These are phyloP conservation scores for Chamaecyparis obtusa DNA, from an alignment of 75 land plant species.

Conservation along the genomic window DNA sequence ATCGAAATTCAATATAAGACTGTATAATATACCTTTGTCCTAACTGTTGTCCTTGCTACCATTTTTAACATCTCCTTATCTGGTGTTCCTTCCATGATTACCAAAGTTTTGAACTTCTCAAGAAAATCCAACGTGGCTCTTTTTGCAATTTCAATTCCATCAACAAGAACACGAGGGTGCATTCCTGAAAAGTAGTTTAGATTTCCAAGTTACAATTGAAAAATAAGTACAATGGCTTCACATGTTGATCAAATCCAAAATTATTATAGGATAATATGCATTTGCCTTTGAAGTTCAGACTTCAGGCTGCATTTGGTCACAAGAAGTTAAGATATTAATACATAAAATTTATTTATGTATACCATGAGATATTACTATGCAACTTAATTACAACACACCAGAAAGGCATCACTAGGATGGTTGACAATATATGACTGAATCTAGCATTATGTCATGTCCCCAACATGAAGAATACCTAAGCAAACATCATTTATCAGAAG, in stretches of 20 bases:
- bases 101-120: slow-evolving; percentile 93
- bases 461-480: too few relatives aligned
- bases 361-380: background rate
- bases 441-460: background rate
- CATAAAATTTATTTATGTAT: background rate
- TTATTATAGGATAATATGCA: background rate
- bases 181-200: slow-evolving; percentile 49
- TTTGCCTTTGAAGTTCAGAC: background rate
- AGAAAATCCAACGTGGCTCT: slow-evolving; percentile 94
- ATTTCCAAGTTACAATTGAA: background rate
- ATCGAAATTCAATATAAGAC: background rate
- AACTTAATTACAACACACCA: background rate
- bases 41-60: slow-evolving; percentile 95
- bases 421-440: background rate
- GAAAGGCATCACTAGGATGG: background rate
- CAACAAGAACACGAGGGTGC: slow-evolving; percentile 97
- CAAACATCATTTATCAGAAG: too few relatives aligned
- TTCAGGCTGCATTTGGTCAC: background rate
- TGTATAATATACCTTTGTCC: slow-evolving; percentile 74
- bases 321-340: background rate
- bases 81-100: slow-evolving; percentile 77
- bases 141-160: slow-evolving; percentile 98
- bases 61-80: slow-evolving; percentile 95
- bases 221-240: background rate
- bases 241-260: background rate